Conservation (phyloP, 2,329 filamentous ascomycete species). For the Trichothecium sympodiale region DNA sequence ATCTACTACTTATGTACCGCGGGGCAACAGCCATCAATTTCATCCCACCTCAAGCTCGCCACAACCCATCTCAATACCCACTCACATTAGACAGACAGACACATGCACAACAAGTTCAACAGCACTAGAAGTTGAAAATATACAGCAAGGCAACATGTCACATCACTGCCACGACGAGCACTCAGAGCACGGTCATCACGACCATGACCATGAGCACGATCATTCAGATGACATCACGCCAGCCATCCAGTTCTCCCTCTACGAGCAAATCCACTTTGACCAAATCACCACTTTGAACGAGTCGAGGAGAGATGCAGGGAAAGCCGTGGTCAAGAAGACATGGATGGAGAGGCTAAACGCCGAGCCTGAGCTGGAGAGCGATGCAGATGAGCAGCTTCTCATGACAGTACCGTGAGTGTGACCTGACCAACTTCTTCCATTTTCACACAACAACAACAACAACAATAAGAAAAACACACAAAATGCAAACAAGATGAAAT, state of each 20-base stretch:
- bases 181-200: conserved; percentile 36
- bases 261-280: conserved; percentile 85
- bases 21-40: too few species aligned
- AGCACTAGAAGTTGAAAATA: too few species aligned
- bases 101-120: too few species aligned
- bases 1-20: too few species aligned
- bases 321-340: conserved; percentile 74
- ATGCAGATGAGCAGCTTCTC: conserved; percentile 86
- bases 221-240: conserved; percentile 89
- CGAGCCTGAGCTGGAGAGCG: conserved; percentile 69
- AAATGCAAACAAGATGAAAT: background rate
- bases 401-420: conserved; percentile 73
- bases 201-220: conserved; percentile 58
- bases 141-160: conserved; percentile 20
- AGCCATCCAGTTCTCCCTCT: conserved; percentile 80
- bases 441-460: background rate
- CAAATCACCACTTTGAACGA: conserved; percentile 81
- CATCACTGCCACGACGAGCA: conserved; percentile 41
- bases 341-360: conserved; percentile 69
- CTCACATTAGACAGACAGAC: too few species aligned
- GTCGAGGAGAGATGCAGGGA: conserved; percentile 53
- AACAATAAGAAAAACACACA: background rate
- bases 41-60: too few species aligned
- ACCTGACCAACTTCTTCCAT: conserved; percentile 1
- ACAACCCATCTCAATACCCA: too few species aligned